phyloP scores from a whole-genome alignment of 352 stramenopile genomes.

The Globisporangium ultimum region DNA sequence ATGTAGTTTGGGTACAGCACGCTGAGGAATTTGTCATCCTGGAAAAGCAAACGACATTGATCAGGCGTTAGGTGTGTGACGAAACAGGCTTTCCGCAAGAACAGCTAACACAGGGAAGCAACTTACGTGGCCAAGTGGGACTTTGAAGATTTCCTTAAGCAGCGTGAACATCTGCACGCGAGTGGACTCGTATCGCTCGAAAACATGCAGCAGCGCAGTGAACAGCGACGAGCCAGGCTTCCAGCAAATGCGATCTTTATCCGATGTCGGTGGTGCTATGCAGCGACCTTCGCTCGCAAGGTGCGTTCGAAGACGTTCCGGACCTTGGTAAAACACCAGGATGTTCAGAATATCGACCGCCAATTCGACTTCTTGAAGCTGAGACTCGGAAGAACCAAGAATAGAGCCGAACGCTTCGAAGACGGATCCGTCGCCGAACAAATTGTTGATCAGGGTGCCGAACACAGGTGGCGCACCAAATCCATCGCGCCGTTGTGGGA shows the following conservation, averaged over 20 bases:
- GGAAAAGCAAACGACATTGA: constrained; percentile 1
- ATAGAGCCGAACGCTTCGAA: constrained; percentile 55
- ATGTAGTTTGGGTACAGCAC: constrained; percentile 88
- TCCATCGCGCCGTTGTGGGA: constrained; percentile 48
- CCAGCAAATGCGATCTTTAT: constrained; percentile 67
- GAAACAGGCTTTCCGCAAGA: too few species aligned
- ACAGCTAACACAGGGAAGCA: background rate
- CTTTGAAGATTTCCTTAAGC: constrained; percentile 69
- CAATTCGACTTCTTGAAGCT: constrained; percentile 39
- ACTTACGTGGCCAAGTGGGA: constrained; percentile 61
- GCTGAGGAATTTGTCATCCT: constrained; percentile 87
- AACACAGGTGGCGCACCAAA: constrained; percentile 58
- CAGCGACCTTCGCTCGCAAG: constrained; percentile 71
- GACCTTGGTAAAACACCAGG: constrained; percentile 67
- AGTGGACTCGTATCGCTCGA: constrained; percentile 59
- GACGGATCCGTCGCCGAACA: constrained; percentile 63
- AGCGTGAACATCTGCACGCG: constrained; percentile 67
- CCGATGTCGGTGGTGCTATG: constrained; percentile 46
- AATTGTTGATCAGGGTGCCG: constrained; percentile 51
- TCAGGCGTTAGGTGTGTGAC: too few species aligned
- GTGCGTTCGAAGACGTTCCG: constrained; percentile 60
- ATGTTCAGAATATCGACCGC: constrained; percentile 68
- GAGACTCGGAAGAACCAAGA: constrained; percentile 44
- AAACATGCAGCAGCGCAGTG: constrained; percentile 62
- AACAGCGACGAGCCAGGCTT: constrained; percentile 67